Percentiles rank a stretch among this genome's conserved stretches.
phyloP scores from a whole-genome alignment of 2,329 filamentous ascomycete genomes.

The Trichophyton benhamiae region DNA sequence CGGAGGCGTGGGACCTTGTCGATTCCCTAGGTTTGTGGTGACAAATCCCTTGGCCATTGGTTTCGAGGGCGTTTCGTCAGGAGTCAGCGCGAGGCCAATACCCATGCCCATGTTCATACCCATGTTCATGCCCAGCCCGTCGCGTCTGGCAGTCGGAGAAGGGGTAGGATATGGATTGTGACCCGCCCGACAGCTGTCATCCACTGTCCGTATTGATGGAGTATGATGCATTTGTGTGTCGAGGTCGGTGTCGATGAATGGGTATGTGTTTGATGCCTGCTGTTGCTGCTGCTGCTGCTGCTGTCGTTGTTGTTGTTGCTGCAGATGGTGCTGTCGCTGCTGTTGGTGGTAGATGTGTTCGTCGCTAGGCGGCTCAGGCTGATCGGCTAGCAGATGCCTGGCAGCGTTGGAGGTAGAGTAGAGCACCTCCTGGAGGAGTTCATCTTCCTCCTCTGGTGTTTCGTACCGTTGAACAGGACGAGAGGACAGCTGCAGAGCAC shows the following conservation, averaged over 20 bases:
- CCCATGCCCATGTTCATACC: background rate
- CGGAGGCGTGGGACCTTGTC: constrained; percentile 89
- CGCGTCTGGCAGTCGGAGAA: constrained; percentile 71
- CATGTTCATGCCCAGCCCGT: constrained; percentile 32
- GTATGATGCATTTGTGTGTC: constrained; percentile 1
- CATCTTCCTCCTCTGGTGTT: constrained; percentile 90
- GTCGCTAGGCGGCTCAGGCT: background rate
- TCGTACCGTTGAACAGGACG: constrained; percentile 78
- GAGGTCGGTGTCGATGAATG: background rate
- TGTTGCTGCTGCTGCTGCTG: background rate
- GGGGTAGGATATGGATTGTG: constrained; percentile 54
- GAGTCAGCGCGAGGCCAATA: constrained; percentile 52
- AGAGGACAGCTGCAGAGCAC: constrained; percentile 56
- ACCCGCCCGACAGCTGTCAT: constrained; percentile 17
- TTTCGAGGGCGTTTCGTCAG: constrained; percentile 43
- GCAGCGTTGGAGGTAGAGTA: constrained; percentile 64
- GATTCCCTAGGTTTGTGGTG: constrained; percentile 39
- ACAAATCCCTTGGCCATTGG: constrained; percentile 57
- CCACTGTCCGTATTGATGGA: constrained; percentile 9
- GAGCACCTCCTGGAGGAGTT: constrained; percentile 81
- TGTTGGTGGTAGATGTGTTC: constrained; percentile 7
- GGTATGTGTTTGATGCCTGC: background rate
- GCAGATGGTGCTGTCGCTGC: background rate
- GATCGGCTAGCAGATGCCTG: constrained; percentile 42
- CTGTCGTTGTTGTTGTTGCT: background rate